phyloP scores from a whole-genome alignment of 768 basidiomycete species.

The Boletus rubescentipes region DNA sequence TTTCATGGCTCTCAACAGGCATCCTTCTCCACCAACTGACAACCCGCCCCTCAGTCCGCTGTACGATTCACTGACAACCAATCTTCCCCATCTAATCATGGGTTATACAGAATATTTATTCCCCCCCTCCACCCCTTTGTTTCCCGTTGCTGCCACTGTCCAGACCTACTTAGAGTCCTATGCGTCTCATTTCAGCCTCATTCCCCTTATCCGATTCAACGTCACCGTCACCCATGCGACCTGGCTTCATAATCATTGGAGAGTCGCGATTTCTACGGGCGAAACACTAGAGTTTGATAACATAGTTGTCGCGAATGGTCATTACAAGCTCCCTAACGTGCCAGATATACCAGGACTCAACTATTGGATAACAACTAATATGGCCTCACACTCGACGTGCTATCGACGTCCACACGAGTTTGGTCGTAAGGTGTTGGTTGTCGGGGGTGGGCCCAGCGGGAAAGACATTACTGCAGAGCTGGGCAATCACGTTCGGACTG shows the following conservation, averaged over 20 bases:
- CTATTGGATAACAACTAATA: constrained; percentile 52
- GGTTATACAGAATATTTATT: constrained; percentile 61
- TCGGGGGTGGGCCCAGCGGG: constrained; percentile 65
- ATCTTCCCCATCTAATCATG: constrained; percentile 80
- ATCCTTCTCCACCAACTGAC: constrained; percentile 50
- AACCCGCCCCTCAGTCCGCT: constrained; percentile 64
- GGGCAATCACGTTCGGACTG: constrained; percentile 38
- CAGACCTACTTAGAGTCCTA: constrained; percentile 70
- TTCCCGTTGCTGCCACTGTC: constrained; percentile 60
- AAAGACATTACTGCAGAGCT: constrained; percentile 65
- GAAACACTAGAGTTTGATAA: constrained; percentile 51
- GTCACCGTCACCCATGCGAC: constrained; percentile 49
- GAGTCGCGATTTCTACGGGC: constrained; percentile 41
- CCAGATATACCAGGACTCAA: constrained; percentile 60
- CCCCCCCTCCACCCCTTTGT: constrained; percentile 70
- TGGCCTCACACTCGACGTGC: constrained; percentile 64
- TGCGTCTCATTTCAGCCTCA: constrained; percentile 58
- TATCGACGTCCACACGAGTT: constrained; percentile 54
- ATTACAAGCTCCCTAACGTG: constrained; percentile 63
- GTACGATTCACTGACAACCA: constrained; percentile 81
- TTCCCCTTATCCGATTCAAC: constrained; percentile 61
- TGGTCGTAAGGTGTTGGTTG: constrained; percentile 43
- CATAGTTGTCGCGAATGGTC: constrained; percentile 76
- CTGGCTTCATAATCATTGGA: constrained; percentile 48
- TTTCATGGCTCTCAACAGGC: constrained; percentile 37